Base-by-base conservation (phyloP, 768 basidiomycete species). In the Macrocybe gigantea region DNA sequence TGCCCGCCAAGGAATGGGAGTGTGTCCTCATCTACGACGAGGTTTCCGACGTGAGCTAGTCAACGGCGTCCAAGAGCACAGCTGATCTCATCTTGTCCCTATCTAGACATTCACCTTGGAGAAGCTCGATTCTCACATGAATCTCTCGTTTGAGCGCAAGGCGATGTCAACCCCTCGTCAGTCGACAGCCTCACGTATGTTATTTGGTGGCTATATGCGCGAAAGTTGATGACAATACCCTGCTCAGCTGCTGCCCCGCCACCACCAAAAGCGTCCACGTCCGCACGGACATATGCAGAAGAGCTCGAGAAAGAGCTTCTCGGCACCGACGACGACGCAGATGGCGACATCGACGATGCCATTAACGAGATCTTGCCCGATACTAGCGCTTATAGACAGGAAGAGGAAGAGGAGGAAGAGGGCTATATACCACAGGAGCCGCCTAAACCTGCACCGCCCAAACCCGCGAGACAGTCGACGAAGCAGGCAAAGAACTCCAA, bases 11-110 rank as follows among this genome's bases (percentile, higher is more conserved):
- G 59, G 85, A 88, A 40, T 73, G 73, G 55, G 85, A 89, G 44
- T 92, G 88, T 53, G 78, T 90, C 6, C 70, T 92, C 36, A 83
- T 91, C 39, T 91, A 83, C 56, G 88, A 92, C 60, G 85, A 87
- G 57, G 83, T 80, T 46, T 70, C 77, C 41, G 79, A 79, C 53
- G 88, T 86, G 59, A 60, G 79, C 67, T 32, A 45, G 38, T 40
- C 36, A 8, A 47, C 33, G 22, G 31, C 29, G 13, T 11, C 41
- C 12, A 15, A 12, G 11, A n/a, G 13, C n/a, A 15, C 32, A 33
- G 42, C 49, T 51, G 31, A 49, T 13, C 22, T 62, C 52, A 7
- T 55, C n/a, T 52, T 47, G 43, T 44, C 29, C 7, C 10, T 15
- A 44, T 33, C 41, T 55, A 89, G 86, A 75, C 73, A 45, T 85